These are phyloP conservation scores for Triticum timopheevii DNA, from an alignment of 176 grass and related monocot species.

Conservation along the genomic window DNA sequence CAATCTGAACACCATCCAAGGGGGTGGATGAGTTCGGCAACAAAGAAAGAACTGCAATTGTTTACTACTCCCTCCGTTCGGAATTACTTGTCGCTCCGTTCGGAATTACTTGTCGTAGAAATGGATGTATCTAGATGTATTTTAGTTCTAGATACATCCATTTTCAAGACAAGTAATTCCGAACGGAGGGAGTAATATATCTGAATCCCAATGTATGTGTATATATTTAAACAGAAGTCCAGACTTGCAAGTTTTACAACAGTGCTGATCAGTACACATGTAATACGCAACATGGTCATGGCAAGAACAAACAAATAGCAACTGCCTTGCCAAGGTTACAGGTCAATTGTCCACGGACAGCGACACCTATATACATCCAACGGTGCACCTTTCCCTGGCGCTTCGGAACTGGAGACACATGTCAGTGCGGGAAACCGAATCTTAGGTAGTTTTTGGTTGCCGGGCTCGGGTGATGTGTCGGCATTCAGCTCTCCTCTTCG, in stretches of 20 bases:
- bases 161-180: too few relatives aligned
- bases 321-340: conserved; percentile 39
- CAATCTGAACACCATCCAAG: not conserved
- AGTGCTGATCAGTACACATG: conserved; percentile 19
- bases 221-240: not conserved
- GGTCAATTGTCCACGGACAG: conserved; percentile 1
- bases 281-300: conserved; percentile 15
- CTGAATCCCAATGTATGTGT: not conserved
- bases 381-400: not conserved
- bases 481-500: conserved; percentile 62
- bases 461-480: not conserved
- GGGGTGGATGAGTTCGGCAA: not conserved
- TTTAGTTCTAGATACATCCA: too few relatives aligned
- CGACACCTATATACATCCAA: conserved; percentile 20
- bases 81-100: too few relatives aligned
- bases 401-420: not conserved
- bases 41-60: too few relatives aligned
- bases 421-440: conserved; percentile 11
- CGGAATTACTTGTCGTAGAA: too few relatives aligned
- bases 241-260: conserved; percentile 16
- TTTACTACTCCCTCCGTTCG: not conserved
- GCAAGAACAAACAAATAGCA: conserved; percentile 55
- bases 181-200: not conserved
- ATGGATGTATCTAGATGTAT: too few relatives aligned
- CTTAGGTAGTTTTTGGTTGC: not conserved